Base-by-base conservation (phyloP, 139 green algal genomes). In the Marvania coccoides region DNA sequence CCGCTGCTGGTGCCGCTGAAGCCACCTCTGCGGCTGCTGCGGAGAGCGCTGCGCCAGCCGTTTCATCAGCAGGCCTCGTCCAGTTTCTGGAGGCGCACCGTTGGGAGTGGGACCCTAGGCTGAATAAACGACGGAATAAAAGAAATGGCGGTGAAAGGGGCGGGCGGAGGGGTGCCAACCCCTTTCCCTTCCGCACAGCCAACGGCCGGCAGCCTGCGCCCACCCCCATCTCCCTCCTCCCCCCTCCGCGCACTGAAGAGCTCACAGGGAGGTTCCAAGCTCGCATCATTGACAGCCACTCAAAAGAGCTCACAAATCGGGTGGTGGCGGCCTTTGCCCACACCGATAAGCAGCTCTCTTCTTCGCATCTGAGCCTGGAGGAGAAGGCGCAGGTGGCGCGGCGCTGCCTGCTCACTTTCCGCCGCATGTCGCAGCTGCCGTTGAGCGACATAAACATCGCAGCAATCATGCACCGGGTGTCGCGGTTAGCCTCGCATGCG, bases 401-500 rank as follows among this genome's bases (percentile, higher is more conserved):
- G 47, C 37, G 23, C 3, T 61, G 55, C 23, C 4, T 73, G 4
- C 35, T 58, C 6, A 5, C 14, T 1, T 31, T 67, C 28, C 26
- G 9, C 1, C 28, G 24, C 15, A 8, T 31, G 13, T 39, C 63
- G 47, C 59, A 40, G 7, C 19, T 38, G 0, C 30, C 33, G 0
- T 12, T 61, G n/a, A 38, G 45, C 30, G 34, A 54, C 12, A 35
- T 74, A 10, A 74, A 74, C 38, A 38, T 74, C n/a, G 57, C 67
- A 1, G 65, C 67, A 4, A 61, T 68, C 29, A 46, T 74, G 39
- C 56, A 67, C 47, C 58, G 58, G 24, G 7, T 65, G 7, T 65
- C 39, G 6, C 8, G 31, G 58, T 45, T 8, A 8, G 58, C 24
- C 26, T 9, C 58, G 14, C 55, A 47, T 28, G 15, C 7, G 55